Base-by-base conservation (phyloP, 192 early-diverging fungal species). In the Paraglomus brasilianum region DNA sequence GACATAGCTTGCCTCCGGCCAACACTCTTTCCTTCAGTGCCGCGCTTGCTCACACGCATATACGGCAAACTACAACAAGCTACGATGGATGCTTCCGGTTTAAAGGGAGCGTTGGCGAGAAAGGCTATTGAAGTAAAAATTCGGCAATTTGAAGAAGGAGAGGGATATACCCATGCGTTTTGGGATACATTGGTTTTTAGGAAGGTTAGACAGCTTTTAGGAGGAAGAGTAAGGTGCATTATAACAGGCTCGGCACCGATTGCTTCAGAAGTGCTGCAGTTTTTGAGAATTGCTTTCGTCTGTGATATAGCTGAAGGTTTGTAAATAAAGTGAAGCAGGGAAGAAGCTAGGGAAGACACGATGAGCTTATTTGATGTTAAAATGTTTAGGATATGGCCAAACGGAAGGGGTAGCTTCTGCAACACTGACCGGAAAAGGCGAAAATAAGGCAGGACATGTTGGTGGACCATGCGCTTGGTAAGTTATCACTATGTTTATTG, bases 131-230 rank as follows among this genome's bases (percentile, higher is more conserved):
- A 41, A 14, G 41, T 13, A 21, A 92, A 92, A 75, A 17, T 88
- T 69, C 79, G 79, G 30, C 82, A 80, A 52, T 58, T 90, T 49
- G 75, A 77, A 48, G 80, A 78, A 1, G 85, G 85, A 41, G 70
- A 79, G 64, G 81, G 87, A 24, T 78, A 83, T 55, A 88, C 81
- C 15, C 91, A 95, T 64, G 69, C 82, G 7, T 59, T 96, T 40
- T 96, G 93, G 93, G 96, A 98, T 76, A 74, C 82, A 24, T 48
- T 98, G 4, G 69, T 98, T 21, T 98, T 98, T 75, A 85, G 82
- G 78, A 95, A 96, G 73, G 80, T 95, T 67, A 86, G 87, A 55
- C 81, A 82, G 40, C 66, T 89, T 44, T 80, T 96, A 15, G 96
- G 96, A 59, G 96, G 91, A n/a, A 74, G 80, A 51, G 77, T 92